phyloP scores from a whole-genome alignment of 805 yeast species.

The Huiozyma sinensis region DNA sequence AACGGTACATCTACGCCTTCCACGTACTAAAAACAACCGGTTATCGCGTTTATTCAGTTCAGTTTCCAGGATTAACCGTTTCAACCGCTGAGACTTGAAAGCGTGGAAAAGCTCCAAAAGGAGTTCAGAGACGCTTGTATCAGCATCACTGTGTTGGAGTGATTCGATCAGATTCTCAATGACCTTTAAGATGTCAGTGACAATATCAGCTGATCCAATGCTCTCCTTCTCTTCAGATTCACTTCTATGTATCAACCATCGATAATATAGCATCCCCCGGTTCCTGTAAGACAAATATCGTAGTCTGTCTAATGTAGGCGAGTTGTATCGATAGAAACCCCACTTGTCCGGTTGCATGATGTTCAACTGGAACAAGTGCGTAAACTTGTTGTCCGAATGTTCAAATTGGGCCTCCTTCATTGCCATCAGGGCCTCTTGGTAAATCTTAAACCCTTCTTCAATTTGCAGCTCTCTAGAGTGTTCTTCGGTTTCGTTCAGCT shows the following conservation, averaged over 20 bases:
- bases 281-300: slow-evolving; percentile 74
- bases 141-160: slow-evolving; percentile 58
- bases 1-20: slow-evolving; percentile 13
- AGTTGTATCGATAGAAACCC: slow-evolving; percentile 25
- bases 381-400: slow-evolving; percentile 46
- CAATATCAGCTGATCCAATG: slow-evolving; percentile 28
- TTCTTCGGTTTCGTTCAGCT: slow-evolving; percentile 63
- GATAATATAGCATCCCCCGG: slow-evolving; percentile 60
- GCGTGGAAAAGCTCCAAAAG: slow-evolving; percentile 41
- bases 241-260: slow-evolving; percentile 16
- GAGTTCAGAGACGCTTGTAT: slow-evolving; percentile 40
- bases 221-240: slow-evolving; percentile 9
- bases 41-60: slow-evolving; percentile 34
- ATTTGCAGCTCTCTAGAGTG: slow-evolving; percentile 85
- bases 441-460: slow-evolving; percentile 72
- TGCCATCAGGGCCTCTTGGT: slow-evolving; percentile 54
- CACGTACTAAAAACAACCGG: slow-evolving; percentile 12
- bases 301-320: slow-evolving; percentile 64
- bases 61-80: slow-evolving; percentile 51
- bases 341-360: slow-evolving; percentile 44
- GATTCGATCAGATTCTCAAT: slow-evolving; percentile 59
- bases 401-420: slow-evolving; percentile 43
- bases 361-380: slow-evolving; percentile 54
- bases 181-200: slow-evolving; percentile 34
- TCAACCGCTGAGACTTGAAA: slow-evolving; percentile 38